A percentile compares a stretch with the other conserved stretches of the same genome.
phyloP scores from a whole-genome alignment of 1,139 yeast species.

The Lodderomyces pseudojiufengensis region DNA sequence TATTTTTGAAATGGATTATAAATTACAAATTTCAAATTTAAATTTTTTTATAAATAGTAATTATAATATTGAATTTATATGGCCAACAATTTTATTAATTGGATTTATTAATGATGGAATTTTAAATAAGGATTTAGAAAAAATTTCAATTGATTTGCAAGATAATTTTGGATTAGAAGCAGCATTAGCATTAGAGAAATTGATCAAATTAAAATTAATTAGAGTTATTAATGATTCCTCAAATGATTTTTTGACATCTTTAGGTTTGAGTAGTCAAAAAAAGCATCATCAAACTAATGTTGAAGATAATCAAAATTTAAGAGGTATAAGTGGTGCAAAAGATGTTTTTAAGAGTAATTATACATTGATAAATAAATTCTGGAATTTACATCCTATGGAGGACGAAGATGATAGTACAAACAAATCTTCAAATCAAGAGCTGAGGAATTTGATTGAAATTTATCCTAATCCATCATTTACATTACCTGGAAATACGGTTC shows the following conservation, averaged over 20 bases:
- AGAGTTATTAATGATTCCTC: conserved; percentile 20
- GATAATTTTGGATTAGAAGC: conserved; percentile 59
- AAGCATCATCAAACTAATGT: conserved; percentile 5
- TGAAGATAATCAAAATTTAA: conserved; percentile 20
- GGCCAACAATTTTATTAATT: conserved; percentile 52
- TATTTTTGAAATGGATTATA: conserved; percentile 55
- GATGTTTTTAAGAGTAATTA: conserved; percentile 32
- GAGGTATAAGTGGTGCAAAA: conserved; percentile 32
- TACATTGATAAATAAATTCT: conserved; percentile 40
- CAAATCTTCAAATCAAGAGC: conserved; percentile 5
- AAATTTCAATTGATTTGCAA: conserved; percentile 45
- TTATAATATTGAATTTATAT: conserved; percentile 32
- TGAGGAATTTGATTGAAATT: conserved; percentile 18
- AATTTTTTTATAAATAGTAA: conserved; percentile 45
- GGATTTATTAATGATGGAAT: conserved; percentile 64
- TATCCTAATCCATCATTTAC: conserved; percentile 49
- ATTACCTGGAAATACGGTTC: conserved; percentile 51
- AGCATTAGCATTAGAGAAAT: conserved; percentile 26
- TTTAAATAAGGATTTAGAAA: conserved; percentile 53
- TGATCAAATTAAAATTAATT: conserved; percentile 26
- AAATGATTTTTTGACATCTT: conserved; percentile 28
- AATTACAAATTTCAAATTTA: conserved; percentile 46
- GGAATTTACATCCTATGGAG: conserved; percentile 42
- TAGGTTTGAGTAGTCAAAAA: conserved; percentile 17
- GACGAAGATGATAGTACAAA: conserved; percentile 14